Base-by-base conservation (phyloP, 83 land plant species). In the Thuja plicata region DNA sequence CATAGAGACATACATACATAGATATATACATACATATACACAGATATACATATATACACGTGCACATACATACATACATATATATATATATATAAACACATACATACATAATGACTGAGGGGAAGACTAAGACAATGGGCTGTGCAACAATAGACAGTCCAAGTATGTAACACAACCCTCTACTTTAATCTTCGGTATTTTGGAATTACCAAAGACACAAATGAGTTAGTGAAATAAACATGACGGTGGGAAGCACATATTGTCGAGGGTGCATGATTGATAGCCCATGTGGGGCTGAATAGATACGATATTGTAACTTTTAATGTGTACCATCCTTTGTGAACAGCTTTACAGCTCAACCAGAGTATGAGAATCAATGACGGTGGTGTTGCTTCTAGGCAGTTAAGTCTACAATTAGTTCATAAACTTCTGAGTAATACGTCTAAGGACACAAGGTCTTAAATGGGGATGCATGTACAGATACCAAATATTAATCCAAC, bases 331-430 rank as follows among this genome's bases (percentile, higher is more conserved):
- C 30, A 81, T 81, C 19, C 48, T 81, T 52, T 15, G 3, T 45
- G 50, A 27, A 48, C 84, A 81, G 50, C 84, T 81, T 81, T 81
- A 81, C 84, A 81, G 84, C 84, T 81, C 84, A 43, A 81, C 27
- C 46, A 81, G 2, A 43, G 5, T 0, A 0, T n/a, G n/a, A n/a
- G n/a, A n/a, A n/a, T n/a, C n/a, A n/a, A n/a, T n/a, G n/a, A n/a
- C n/a, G n/a, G n/a, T 43, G 40, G 12, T n/a, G n/a, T n/a, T n/a
- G n/a, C n/a, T n/a, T n/a, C n/a, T n/a, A n/a, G 84, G 43, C 11
- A 80, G 84, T 24, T 40, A 21, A 19, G 50, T 21, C 84, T 80
- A 38, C 21, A 80, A 19, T 80, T 21, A 73, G 41, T 30, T 38
- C 48, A 41, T 80, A 50, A 41, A 41, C 84, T 13, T 40, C 27